Evolutionary conservation across 2,329 filamentous ascomycete species (phyloP), one percentile per base, ranked within the genome.

Genomic region (Elsinoe necatrix): DNA sequence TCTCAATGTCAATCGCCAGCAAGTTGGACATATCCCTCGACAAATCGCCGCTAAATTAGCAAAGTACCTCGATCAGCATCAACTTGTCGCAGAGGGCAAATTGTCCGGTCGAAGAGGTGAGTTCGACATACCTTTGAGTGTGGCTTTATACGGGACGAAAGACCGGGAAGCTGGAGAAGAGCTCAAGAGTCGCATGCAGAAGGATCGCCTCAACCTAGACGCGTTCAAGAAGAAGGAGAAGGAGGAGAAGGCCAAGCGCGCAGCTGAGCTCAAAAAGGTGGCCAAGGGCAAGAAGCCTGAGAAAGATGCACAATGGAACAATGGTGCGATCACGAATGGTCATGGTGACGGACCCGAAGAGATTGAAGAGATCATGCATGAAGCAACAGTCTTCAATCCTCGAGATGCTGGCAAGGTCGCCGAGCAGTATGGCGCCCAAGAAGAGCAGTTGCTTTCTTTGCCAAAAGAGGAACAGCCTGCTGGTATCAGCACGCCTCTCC

Each of bases 11-110:
- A 79, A 86, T 65, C 80, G 82, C 14, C 68, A 70, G 6, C 89
- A 95, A 64, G 87, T 95, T 63, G 89, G 89, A 0, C 89, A 95
- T 69, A 75, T 95, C 39, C 85, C 87, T 5, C 76, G 81, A 11
- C 75, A 71, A 1, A 66, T 89, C 20, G 88, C 84, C 0, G 72
- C 76, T n/a, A 92, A 87, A 68, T 72, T 95, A 55, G 83, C 87
- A 0, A 80, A 78, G 1, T 89, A 88, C 66, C 77, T 95, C 66
- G 84, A 85, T 69, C 64, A 74, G 64, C 12, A 29, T 54, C 78
- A 78, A 16, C 72, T 93, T 7, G 66, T 80, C 1, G 67, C 91
- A 5, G 89, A 95, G 67, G 87, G 82, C 0, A 72, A 80, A 14
- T 77, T 95, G 45, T 81, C 79, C 4, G 88, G 87, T 1, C 68